Conservation (phyloP, 768 basidiomycete species). For the Trametopsis cervina region DNA sequence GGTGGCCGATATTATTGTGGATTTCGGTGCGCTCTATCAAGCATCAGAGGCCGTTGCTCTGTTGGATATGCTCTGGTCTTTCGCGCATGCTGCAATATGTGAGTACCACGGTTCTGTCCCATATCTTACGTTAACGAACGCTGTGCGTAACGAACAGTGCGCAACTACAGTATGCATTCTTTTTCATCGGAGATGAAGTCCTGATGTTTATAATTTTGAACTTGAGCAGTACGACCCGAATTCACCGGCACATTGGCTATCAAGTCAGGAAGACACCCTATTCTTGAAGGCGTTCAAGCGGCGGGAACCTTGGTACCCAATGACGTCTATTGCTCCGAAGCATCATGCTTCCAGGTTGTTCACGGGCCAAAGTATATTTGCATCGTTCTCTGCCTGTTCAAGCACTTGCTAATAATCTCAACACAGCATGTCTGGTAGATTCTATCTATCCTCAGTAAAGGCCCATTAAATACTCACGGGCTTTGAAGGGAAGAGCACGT, state of each 20-base stretch:
- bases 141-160: conserved; percentile 31
- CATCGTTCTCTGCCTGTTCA: no score
- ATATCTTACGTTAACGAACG: no score
- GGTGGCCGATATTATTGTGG: conserved; percentile 56
- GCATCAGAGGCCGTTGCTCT: conserved; percentile 90
- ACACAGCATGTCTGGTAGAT: conserved; percentile 53
- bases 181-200: not conserved
- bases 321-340: conserved; percentile 82
- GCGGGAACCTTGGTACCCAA: conserved; percentile 75
- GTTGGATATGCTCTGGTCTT: conserved; percentile 86
- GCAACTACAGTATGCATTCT: conserved; percentile 37
- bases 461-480: no score
- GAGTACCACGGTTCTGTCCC: no score
- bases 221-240: conserved; percentile 70
- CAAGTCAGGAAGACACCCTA: conserved; percentile 83
- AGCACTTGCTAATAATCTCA: not conserved
- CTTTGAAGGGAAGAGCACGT: conserved; percentile 80
- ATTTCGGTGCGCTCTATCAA: conserved; percentile 80
- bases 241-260: conserved; percentile 87
- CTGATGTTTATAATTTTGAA: not conserved
- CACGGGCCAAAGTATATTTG: conserved; percentile 80
- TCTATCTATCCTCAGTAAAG: not conserved
- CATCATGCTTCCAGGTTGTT: conserved; percentile 84
- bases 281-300: conserved; percentile 68
- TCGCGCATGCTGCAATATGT: conserved; percentile 81